Evolutionary conservation across 148 eudicot genomes (phyloP), one percentile per base, ranked within the genome.

Genomic region (Rheum nobile): DNA sequence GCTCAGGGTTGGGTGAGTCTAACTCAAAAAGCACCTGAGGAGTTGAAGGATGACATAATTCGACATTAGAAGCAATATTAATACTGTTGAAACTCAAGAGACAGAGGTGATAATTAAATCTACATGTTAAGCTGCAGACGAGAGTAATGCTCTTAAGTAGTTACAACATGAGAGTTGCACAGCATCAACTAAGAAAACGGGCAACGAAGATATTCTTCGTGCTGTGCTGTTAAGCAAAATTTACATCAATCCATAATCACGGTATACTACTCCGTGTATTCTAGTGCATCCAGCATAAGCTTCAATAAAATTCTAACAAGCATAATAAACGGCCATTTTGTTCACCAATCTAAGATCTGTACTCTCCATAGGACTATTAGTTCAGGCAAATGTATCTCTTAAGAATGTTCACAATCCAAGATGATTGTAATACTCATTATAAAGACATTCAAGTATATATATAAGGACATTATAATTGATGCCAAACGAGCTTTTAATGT

Each of bases 1-100:
- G 89, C 71, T 89, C 83, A 10, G 85, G 71, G 61, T 80, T 80
- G 41, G 92, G 84, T 31, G 84, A 74, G 26, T 93, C 94, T 44
- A 91, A 76, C 84, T 93, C 98, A 42, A 93, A 83, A 46, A 91
- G 76, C 52, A 88, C 89, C 98, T 93, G 76, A 32, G 46, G 17
- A 14, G 50, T 17, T 26, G 0, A 21, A 43, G 7, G 5, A 71
- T n/a, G 37, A 11, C 16, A 38, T 11, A 41, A 31, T 8, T 17
- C 41, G 0, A 34, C n/a, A 17, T 32, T 32, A 67, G 19, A 67
- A 67, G 71, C 39, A 67, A 21, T 21, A 2, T 17, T n/a, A 31
- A 17, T 32, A n/a, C n/a, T n/a, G n/a, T n/a, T n/a, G n/a, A n/a
- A n/a, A 39, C 17, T 69, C 26, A 50, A 29, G 4, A 50, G 31